Evolutionary conservation across 345 rosid genomes (phyloP).

Genomic region (Psidium friedrichsthalianum): DNA sequence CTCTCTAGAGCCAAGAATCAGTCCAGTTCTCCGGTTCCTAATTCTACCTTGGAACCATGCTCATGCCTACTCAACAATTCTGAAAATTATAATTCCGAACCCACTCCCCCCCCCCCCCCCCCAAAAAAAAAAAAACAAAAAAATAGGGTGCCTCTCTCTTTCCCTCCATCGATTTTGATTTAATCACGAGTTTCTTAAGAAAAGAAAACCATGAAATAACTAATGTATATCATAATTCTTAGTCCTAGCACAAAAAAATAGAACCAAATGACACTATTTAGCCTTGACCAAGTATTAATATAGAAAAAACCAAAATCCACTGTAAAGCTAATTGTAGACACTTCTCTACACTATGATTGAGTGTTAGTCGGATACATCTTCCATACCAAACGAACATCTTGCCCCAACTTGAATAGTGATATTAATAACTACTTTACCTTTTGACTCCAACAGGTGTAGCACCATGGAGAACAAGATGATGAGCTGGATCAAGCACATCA

Average conservation of each 20-base stretch:
- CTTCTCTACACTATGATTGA: neutral
- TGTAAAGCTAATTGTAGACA: neutral
- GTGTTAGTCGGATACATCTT: neutral
- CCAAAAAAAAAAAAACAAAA: no score
- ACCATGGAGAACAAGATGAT: slow-evolving; percentile 72
- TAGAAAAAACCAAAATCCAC: neutral
- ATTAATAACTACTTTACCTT: slow-evolving; percentile 32
- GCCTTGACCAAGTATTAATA: neutral
- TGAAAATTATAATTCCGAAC: neutral
- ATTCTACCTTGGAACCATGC: no score
- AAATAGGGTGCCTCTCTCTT: neutral
- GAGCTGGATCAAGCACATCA: slow-evolving; percentile 70
- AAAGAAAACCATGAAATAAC: neutral
- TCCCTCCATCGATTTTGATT: neutral
- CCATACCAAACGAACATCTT: neutral
- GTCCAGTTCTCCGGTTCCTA: no score
- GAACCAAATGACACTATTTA: neutral
- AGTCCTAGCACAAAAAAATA: neutral
- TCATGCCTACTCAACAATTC: neutral
- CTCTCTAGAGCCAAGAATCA: no score
- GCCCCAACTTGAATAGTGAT: neutral
- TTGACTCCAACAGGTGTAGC: slow-evolving; percentile 55
- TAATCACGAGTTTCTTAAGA: neutral
- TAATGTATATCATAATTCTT: neutral
- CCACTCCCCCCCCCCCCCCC: no score